Conservation (phyloP, 306 rosid species). For the Chamaecrista fasciculata region DNA sequence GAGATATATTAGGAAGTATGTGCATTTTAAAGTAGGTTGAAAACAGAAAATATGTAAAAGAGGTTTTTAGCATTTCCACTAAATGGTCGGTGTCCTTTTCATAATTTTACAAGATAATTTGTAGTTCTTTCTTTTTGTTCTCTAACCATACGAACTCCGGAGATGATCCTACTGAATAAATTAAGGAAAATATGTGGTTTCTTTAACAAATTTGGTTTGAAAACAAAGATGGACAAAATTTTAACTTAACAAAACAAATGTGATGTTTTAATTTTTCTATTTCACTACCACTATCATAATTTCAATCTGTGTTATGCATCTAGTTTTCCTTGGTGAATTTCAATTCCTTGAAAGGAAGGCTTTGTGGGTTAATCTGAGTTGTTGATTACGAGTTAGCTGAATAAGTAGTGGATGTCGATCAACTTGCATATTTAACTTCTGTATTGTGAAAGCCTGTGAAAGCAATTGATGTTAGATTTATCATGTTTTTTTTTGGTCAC, state of each 20-base stretch:
- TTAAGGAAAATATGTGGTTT: neutral
- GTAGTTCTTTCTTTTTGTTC: neutral
- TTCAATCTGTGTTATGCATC: neutral
- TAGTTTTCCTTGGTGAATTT: neutral
- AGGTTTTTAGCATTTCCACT: neutral
- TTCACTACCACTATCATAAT: neutral
- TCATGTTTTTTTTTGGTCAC: neutral
- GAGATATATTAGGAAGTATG: neutral
- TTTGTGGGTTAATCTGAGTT: neutral
- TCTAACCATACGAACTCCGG: neutral
- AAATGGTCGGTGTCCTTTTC: neutral
- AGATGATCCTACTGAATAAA: no score
- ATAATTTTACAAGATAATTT: neutral
- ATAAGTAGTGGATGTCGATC: neutral
- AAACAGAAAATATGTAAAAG: neutral
- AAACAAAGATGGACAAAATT: neutral
- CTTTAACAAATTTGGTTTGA: neutral
- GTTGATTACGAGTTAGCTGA: neutral
- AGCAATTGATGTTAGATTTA: slow-evolving; percentile 2
- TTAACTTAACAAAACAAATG: neutral
- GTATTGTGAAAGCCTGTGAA: neutral
- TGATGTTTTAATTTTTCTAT: neutral
- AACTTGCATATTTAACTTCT: neutral
- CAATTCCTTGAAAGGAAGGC: neutral
- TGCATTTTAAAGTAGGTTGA: neutral